These are phyloP conservation scores for Isatis lusitanica DNA, from an alignment of 441 rosid genomes.

Conservation along the genomic window DNA sequence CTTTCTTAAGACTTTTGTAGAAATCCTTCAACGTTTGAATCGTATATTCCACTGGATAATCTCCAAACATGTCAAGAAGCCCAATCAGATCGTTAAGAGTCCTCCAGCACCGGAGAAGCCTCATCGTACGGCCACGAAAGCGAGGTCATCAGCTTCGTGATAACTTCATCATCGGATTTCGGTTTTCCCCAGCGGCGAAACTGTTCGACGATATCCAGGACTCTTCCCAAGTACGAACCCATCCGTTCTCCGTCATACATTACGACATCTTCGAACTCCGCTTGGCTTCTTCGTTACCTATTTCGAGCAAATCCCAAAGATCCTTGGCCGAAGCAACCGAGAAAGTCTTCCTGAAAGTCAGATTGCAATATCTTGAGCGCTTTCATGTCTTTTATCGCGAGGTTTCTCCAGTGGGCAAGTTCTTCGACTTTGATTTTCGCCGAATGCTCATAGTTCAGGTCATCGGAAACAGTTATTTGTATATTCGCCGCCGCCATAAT, in stretches of 20 bases:
- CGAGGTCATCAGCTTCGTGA: not conserved
- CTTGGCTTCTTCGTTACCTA: conserved; percentile 1
- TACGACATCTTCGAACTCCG: not conserved
- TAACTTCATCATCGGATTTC: not conserved
- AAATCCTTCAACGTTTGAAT: not conserved
- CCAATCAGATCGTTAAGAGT: not conserved
- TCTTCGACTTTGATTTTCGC: not conserved
- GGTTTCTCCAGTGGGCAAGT: conserved; percentile 8
- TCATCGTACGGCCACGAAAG: not conserved
- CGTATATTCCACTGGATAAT: not conserved
- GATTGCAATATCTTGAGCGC: conserved; percentile 20
- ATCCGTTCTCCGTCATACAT: conserved; percentile 12
- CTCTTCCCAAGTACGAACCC: not conserved
- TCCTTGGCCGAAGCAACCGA: conserved; percentile 9
- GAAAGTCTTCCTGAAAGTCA: conserved; percentile 5
- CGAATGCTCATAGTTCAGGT: not conserved
- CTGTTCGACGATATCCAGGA: not conserved
- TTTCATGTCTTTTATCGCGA: not conserved
- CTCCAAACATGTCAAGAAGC: not conserved
- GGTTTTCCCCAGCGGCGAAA: not conserved
- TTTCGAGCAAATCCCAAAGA: conserved; percentile 12
- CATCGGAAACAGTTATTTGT: not conserved
- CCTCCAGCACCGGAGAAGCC: not conserved
- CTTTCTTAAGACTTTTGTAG: not conserved
- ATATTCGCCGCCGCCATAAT: conserved; percentile 1